Conservation (phyloP, 345 rosid genomes). For the Hibiscus tridactylites region DNA sequence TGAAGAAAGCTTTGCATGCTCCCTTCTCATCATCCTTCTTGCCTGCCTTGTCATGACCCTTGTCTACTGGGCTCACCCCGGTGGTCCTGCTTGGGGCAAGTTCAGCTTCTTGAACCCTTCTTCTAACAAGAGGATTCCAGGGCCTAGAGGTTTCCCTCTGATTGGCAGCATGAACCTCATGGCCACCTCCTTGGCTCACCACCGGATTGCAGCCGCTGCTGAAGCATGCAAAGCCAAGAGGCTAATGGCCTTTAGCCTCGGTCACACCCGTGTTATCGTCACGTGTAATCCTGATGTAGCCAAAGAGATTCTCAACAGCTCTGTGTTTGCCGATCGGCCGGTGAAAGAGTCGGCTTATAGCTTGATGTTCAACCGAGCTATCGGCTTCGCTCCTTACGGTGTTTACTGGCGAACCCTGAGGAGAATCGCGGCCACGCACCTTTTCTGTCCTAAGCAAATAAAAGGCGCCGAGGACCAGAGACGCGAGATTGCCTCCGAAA, state of each 20-base stretch:
- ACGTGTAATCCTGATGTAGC: constrained; percentile 66
- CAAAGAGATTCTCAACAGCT: constrained; percentile 51
- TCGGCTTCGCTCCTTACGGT: constrained; percentile 73
- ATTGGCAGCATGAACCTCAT: constrained; percentile 62
- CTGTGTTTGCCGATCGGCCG: constrained; percentile 66
- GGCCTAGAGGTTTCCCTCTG: constrained; percentile 61
- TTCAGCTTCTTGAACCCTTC: constrained; percentile 13
- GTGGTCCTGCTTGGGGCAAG: constrained; percentile 80
- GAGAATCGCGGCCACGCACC: constrained; percentile 49
- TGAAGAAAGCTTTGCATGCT: constrained; percentile 31
- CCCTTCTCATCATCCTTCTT: constrained; percentile 26
- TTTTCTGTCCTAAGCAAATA: constrained; percentile 58
- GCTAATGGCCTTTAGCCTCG: constrained; percentile 70
- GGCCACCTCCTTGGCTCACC: constrained; percentile 54
- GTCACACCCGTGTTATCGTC: constrained; percentile 55
- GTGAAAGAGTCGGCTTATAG: constrained; percentile 72
- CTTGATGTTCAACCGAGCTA: constrained; percentile 67
- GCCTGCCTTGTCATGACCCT: constrained; percentile 34
- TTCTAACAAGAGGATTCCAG: constrained; percentile 37
- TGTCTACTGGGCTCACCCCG: constrained; percentile 50
- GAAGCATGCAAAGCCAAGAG: constrained; percentile 34
- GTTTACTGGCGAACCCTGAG: constrained; percentile 68
- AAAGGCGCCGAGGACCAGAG: constrained; percentile 38
- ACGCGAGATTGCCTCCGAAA: constrained; percentile 35
- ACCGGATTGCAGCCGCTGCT: constrained; percentile 34